Base-by-base conservation (phyloP, 495 filamentous ascomycete species). In the Podospora australis region DNA sequence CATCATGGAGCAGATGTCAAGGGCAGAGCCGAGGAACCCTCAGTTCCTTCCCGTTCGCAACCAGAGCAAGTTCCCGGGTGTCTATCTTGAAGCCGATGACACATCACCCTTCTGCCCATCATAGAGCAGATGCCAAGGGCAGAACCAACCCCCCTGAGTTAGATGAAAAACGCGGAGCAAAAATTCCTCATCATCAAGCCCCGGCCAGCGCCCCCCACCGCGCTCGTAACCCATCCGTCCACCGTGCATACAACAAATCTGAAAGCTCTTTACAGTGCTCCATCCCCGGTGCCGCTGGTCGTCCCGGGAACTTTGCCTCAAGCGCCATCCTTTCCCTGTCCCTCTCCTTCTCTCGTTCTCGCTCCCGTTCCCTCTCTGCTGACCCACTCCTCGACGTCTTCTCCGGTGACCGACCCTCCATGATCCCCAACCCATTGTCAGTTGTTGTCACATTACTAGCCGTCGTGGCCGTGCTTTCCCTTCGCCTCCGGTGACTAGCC, bases 241-340 rank as follows among this genome's bases (percentile, higher is more conserved):
- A 98, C 19, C 91, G 78, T 34, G 80, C 73, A 67, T 95, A 97
- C 16, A 98, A 77, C 22, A 95, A 84, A 68, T 96, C 90, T 9
- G 87, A 85, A 21, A 98, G 69, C 62, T 90, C 81, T 59, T 87
- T 88, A 47, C 85, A 86, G 64, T 95, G 88, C 62, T 95, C 89
- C 88, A 95, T 90, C 3, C 88, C 90, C 4, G 81, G 74, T 38
- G 78, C 70, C 19, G 78, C 51, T 1, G 61, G 67, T 6, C 70
- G 70, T 5, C 73, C 73, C 8, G 75, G 75, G 23, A 70, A 71
- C 45, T 70, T 72, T 1, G 68, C 66, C 52, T 71, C 64, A 7
- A 76, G 47, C 7, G 70, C 66, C 24, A 70, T 50, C 61, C 74
- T 75, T 57, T 80, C 77, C 16, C 42, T 49, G 34, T 66, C 44